phyloP scores from a whole-genome alignment of 2,329 filamentous ascomycete genomes.

The Seiridium cupressi region DNA sequence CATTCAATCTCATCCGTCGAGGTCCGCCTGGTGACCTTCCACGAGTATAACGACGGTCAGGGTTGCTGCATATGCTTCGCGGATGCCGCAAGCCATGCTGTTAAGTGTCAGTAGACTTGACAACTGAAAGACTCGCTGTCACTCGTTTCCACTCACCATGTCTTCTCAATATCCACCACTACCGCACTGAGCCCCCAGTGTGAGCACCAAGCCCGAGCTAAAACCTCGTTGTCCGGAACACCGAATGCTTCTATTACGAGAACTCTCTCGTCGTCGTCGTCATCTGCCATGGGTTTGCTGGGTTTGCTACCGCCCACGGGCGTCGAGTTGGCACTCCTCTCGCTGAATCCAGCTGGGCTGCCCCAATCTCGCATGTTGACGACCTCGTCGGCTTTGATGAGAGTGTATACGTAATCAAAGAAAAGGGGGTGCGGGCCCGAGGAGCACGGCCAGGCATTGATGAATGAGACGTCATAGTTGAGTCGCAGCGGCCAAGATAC shows the following conservation, averaged over 20 bases:
- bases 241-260: constrained; percentile 72
- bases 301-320: constrained; percentile 18
- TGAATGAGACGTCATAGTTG: constrained; percentile 63
- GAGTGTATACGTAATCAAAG: constrained; percentile 65
- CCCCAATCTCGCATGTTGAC: constrained; percentile 68
- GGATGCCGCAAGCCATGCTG: constrained; percentile 70
- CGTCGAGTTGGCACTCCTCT: constrained; percentile 18
- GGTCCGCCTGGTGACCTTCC: constrained; percentile 38
- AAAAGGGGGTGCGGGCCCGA: constrained; percentile 68
- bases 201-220: constrained; percentile 74
- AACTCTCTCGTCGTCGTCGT: constrained; percentile 61
- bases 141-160: constrained; percentile 51
- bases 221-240: constrained; percentile 71
- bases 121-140: neutral
- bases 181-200: constrained; percentile 73
- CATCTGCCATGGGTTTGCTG: constrained; percentile 21
- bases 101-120: constrained; percentile 12
- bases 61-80: constrained; percentile 73
- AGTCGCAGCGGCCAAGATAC: constrained; percentile 63
- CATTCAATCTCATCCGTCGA: neutral
- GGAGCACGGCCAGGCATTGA: constrained; percentile 63
- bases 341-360: constrained; percentile 24
- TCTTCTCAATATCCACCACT: constrained; percentile 66
- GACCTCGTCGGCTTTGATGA: constrained; percentile 62
- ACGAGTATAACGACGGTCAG: constrained; percentile 71